Percentiles rank a stretch among this genome's conserved stretches.
These are phyloP conservation scores for Fusarium clavum DNA, from an alignment of 2,329 filamentous ascomycete species.

Conservation along the genomic window DNA sequence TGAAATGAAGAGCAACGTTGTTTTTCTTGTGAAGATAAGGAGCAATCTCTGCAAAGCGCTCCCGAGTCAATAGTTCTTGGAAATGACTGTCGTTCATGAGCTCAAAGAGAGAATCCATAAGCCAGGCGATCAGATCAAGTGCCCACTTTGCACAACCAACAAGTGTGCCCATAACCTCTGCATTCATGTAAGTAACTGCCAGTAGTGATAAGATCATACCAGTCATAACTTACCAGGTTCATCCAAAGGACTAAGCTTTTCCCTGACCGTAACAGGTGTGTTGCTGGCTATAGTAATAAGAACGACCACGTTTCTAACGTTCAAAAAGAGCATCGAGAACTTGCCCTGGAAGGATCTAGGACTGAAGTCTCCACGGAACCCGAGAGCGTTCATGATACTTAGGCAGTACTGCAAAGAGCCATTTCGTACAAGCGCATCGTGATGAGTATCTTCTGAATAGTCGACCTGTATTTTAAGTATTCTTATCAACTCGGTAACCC, in stretches of 20 bases:
- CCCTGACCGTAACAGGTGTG: conserved; percentile 64
- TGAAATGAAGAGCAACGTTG: conserved; percentile 69
- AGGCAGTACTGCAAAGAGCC: conserved; percentile 78
- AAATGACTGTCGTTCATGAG: conserved; percentile 66
- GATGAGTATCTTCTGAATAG: conserved; percentile 79
- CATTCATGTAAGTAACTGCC: conserved; percentile 13
- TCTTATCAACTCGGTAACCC: conserved; percentile 74
- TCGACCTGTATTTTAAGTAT: conserved; percentile 81
- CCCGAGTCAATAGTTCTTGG: conserved; percentile 60
- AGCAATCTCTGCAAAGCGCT: conserved; percentile 62
- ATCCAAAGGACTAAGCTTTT: conserved; percentile 69
- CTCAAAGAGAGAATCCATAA: conserved; percentile 68
- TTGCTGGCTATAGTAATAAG: conserved; percentile 73
- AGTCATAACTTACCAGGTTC: conserved; percentile 59
- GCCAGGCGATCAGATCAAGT: conserved; percentile 74
- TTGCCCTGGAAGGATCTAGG: conserved; percentile 76
- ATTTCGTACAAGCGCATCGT: conserved; percentile 80
- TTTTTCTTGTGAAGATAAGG: conserved; percentile 65
- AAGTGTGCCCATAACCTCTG: conserved; percentile 78
- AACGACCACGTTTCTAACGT: conserved; percentile 77
- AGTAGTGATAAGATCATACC: not conserved
- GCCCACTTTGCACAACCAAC: conserved; percentile 83
- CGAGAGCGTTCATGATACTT: conserved; percentile 82
- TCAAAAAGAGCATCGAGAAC: conserved; percentile 79
- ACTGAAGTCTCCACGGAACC: conserved; percentile 73